Conservation (phyloP, 1,139 yeast species). For the Saccharomyces hybrid region DNA sequence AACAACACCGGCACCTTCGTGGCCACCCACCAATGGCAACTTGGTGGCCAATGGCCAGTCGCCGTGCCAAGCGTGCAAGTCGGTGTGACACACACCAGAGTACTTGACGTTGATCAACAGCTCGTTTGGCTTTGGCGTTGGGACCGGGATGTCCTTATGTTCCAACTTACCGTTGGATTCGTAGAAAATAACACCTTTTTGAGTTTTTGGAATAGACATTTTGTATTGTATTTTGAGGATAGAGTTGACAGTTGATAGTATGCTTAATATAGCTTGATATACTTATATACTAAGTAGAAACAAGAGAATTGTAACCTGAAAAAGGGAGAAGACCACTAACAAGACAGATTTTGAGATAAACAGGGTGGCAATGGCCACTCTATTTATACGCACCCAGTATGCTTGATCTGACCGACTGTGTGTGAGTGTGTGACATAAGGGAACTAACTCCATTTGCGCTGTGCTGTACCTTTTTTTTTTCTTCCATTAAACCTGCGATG, state of each 20-base stretch:
- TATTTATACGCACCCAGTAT: neutral
- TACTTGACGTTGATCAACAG: constrained; percentile 51
- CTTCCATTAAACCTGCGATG: neutral
- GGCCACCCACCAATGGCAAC: constrained; percentile 60
- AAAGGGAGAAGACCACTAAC: neutral
- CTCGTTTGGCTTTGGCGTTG: constrained; percentile 51
- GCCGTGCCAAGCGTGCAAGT: constrained; percentile 61
- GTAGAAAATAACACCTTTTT: constrained; percentile 44
- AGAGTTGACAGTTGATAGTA: neutral
- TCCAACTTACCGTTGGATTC: constrained; percentile 41
- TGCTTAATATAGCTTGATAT: neutral
- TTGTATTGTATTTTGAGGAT: neutral
- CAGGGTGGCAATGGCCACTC: neutral
- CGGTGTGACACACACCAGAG: constrained; percentile 63
- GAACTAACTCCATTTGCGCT: neutral
- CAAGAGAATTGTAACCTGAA: neutral
- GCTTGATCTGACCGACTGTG: neutral
- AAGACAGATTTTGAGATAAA: neutral
- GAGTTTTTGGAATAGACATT: constrained; percentile 34
- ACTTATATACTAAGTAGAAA: neutral
- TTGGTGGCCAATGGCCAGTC: constrained; percentile 56
- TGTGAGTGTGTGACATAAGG: neutral
- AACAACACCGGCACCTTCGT: constrained; percentile 63
- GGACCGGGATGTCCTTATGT: constrained; percentile 51
- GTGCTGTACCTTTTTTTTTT: neutral